These are phyloP conservation scores for Leccinum disarticulatum DNA, from an alignment of 768 basidiomycete species.

Conservation along the genomic window DNA sequence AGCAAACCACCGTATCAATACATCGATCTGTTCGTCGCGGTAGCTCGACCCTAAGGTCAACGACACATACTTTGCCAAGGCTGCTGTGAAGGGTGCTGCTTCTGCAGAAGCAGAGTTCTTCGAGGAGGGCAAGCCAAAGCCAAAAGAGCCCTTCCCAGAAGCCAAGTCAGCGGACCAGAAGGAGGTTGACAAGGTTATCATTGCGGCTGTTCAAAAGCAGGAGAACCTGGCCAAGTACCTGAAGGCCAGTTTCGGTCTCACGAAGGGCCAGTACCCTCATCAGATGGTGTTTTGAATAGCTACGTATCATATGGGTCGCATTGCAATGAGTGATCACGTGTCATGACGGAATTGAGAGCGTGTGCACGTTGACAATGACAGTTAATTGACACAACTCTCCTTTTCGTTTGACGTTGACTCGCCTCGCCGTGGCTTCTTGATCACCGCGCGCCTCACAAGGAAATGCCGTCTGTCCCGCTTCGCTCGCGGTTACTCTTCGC, in stretches of 20 bases:
- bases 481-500: slow-evolving; percentile 12
- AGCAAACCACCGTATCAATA: background rate
- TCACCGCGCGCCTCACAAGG: slow-evolving; percentile 5
- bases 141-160: slow-evolving; percentile 82
- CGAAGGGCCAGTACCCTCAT: slow-evolving; percentile 97
- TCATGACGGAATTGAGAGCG: background rate
- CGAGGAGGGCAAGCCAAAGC: slow-evolving; percentile 87
- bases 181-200: slow-evolving; percentile 72
- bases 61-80: slow-evolving; percentile 92
- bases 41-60: slow-evolving; percentile 88
- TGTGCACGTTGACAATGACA: background rate
- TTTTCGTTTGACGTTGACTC: background rate
- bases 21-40: slow-evolving; percentile 8
- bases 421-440: background rate
- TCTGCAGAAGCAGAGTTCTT: slow-evolving; percentile 99
- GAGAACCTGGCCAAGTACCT: slow-evolving; percentile 92
- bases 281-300: slow-evolving; percentile 77
- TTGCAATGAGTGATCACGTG: slow-evolving; percentile 20
- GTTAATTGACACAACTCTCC: slow-evolving; percentile 6
- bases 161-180: slow-evolving; percentile 92
- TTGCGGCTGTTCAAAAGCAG: slow-evolving; percentile 86
- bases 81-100: slow-evolving; percentile 59
- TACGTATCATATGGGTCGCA: background rate
- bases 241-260: slow-evolving; percentile 88
- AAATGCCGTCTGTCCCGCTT: slow-evolving; percentile 10